These are phyloP conservation scores for Saksenaea vasiformis DNA, from an alignment of 371 early-diverging fungal genomes.

Conservation along the genomic window DNA sequence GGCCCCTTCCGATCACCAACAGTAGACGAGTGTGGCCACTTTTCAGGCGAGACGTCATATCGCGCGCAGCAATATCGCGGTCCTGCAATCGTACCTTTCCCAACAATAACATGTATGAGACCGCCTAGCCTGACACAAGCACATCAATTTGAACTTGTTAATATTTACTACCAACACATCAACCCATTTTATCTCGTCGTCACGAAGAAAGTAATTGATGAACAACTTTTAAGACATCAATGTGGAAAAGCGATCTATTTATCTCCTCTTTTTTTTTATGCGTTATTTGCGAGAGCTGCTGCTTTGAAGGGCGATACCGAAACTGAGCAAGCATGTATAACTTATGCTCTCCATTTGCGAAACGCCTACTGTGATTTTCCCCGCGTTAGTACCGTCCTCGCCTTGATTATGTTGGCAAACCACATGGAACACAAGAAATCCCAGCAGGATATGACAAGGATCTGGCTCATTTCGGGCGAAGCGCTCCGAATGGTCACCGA, in stretches of 20 bases:
- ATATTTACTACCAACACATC: constrained; percentile 52
- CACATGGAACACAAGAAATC: constrained; percentile 33
- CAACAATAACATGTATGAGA: constrained; percentile 5
- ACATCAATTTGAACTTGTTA: constrained; percentile 40
- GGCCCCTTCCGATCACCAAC: background rate
- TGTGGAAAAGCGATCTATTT: constrained; percentile 17
- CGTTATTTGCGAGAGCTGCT: constrained; percentile 41
- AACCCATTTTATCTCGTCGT: constrained; percentile 58
- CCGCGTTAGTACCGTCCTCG: constrained; percentile 31
- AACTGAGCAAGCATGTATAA: constrained; percentile 8
- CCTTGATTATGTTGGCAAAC: constrained; percentile 33
- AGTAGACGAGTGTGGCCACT: constrained; percentile 6
- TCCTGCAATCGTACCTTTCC: background rate
- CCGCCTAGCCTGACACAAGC: constrained; percentile 8
- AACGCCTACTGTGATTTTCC: constrained; percentile 30
- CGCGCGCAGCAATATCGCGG: background rate
- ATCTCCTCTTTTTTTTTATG: constrained; percentile 44
- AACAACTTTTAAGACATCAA: constrained; percentile 16
- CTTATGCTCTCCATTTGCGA: constrained; percentile 12
- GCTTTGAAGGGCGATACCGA: constrained; percentile 19
- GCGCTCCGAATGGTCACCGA: constrained; percentile 45
- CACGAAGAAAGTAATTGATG: constrained; percentile 30
- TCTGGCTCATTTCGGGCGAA: constrained; percentile 44
- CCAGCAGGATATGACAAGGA: constrained; percentile 18
- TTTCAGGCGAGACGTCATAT: constrained; percentile 14